Conservation (phyloP, 768 basidiomycete species). For the Suillus sp. region DNA sequence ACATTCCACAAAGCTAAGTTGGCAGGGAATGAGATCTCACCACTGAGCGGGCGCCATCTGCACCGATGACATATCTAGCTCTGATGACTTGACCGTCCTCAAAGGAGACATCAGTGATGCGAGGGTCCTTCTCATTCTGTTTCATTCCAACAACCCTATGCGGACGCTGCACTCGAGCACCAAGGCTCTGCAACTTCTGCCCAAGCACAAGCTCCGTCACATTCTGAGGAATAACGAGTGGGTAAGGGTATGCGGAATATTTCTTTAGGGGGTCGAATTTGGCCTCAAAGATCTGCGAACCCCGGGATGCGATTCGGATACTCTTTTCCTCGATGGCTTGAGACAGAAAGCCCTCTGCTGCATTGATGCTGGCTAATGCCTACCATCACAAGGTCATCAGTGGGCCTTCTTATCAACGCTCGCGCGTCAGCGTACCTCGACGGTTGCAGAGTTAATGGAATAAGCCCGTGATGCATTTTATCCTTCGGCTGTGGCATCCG, state of each 20-base stretch:
- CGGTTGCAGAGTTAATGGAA: constrained; percentile 47
- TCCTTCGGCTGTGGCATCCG: constrained; percentile 35
- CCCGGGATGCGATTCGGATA: constrained; percentile 35
- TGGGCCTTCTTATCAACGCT: neutral
- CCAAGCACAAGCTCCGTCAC: constrained; percentile 44
- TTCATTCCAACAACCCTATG: constrained; percentile 42
- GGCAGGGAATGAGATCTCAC: constrained; percentile 30
- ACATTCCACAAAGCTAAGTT: neutral
- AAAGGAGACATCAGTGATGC: constrained; percentile 43
- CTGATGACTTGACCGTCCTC: constrained; percentile 46
- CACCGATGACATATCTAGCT: constrained; percentile 50
- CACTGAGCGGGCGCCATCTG: constrained; percentile 50
- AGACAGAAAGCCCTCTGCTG: constrained; percentile 37
- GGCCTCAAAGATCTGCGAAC: constrained; percentile 28
- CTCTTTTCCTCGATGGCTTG: constrained; percentile 28
- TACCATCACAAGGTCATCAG: constrained; percentile 30
- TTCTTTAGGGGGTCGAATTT: constrained; percentile 38
- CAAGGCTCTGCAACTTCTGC: constrained; percentile 34
- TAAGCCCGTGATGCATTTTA: constrained; percentile 42
- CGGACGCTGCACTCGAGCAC: constrained; percentile 40
- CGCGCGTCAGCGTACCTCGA: constrained; percentile 39
- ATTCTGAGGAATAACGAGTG: constrained; percentile 47
- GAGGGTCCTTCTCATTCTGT: constrained; percentile 27
- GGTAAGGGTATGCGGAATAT: constrained; percentile 47
- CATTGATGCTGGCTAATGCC: constrained; percentile 43